These are phyloP conservation scores for Martensiomyces pterosporus DNA, from an alignment of 192 early-diverging fungal genomes.

Conservation along the genomic window DNA sequence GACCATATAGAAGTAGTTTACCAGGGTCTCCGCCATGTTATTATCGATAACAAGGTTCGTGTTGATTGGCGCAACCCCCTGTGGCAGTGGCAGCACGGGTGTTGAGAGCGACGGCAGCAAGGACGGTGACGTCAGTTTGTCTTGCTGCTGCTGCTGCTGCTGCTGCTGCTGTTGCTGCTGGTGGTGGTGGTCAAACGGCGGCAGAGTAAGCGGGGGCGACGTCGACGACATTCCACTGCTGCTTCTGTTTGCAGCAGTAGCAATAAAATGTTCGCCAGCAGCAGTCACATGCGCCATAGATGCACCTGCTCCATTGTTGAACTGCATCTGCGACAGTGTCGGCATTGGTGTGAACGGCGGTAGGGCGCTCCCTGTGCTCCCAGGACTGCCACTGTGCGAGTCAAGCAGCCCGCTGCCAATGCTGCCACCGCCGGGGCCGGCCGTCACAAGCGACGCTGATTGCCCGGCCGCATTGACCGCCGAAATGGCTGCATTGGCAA, in stretches of 20 bases:
- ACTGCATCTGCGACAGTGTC: not conserved
- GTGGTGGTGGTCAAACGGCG: not conserved
- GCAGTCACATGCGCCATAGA: too few relatives aligned
- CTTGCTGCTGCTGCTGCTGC: conserved; percentile 2
- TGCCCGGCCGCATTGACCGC: too few relatives aligned
- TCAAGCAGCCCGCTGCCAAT: not conserved
- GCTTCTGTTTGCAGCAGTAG: conserved; percentile 1
- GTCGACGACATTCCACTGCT: conserved; percentile 4
- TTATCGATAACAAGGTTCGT: conserved; percentile 49
- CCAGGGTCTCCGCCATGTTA: conserved; percentile 51
- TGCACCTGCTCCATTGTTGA: too few relatives aligned
- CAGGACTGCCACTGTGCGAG: not conserved
- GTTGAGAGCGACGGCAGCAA: not conserved
- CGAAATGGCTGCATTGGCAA: too few relatives aligned
- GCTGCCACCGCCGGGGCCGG: too few relatives aligned
- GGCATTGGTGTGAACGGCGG: not conserved
- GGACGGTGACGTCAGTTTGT: not conserved
- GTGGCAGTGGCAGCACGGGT: conserved; percentile 5
- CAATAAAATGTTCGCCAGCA: too few relatives aligned
- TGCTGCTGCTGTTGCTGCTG: conserved; percentile 6
- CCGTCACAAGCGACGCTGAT: too few relatives aligned
- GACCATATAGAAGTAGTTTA: conserved; percentile 50
- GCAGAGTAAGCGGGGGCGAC: conserved; percentile 11
- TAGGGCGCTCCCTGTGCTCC: not conserved
- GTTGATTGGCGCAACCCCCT: conserved; percentile 21